Evolutionary conservation across 1,284 basidiomycete species (phyloP), one percentile per base, ranked within the genome.

Genomic region (Hypsizygus ulmarius): DNA sequence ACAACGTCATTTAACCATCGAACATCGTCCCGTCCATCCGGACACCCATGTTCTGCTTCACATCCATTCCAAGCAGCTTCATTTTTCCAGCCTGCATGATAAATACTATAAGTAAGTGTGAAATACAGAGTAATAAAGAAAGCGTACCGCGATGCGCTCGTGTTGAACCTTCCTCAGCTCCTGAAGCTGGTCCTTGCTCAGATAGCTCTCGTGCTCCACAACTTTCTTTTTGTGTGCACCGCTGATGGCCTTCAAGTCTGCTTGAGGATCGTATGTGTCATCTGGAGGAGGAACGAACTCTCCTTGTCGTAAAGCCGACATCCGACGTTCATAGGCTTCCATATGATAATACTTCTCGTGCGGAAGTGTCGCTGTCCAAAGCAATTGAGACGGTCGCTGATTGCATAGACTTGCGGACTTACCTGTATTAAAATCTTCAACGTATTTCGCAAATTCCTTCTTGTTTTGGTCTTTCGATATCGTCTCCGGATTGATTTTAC

Each of bases 291-390:
- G 86, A 2, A 91, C 66, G 49, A 79, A 84, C 58, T 90, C 89
- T 35, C 93, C 93, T 27, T 82, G 75, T 27, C 91, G 82, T 43
- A 95, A 71, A 25, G 89, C 82, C 21, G 77, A 67, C 93, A 94
- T 94, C 39, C 87, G 82, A 18, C 74, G 72, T 53, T 92, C 88
- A 63, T 91, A 92, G 8, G 78, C 76, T 39, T 80, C 79, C 75
- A 94, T 89, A 60, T 92, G 79, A 67, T 94, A 94, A 66, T 92
- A 95, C 66, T 95, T 95, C 64, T 94, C 90, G 60, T 94, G 87
- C 2, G 93, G 88, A 2, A 94, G 74, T 2, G 91, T 93, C 7
- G 91, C 90, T 91, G 54, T 8, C 47, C 14, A 18, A n/a, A 42
- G 37, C 21, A 25, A 35, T 44, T 43, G 32, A 51, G 36, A 34